A percentile compares a stretch with the other conserved stretches of the same genome.
Evolutionary conservation across 306 rosid species (phyloP).

Genomic region (Herpetospermum pedunculosum): DNA sequence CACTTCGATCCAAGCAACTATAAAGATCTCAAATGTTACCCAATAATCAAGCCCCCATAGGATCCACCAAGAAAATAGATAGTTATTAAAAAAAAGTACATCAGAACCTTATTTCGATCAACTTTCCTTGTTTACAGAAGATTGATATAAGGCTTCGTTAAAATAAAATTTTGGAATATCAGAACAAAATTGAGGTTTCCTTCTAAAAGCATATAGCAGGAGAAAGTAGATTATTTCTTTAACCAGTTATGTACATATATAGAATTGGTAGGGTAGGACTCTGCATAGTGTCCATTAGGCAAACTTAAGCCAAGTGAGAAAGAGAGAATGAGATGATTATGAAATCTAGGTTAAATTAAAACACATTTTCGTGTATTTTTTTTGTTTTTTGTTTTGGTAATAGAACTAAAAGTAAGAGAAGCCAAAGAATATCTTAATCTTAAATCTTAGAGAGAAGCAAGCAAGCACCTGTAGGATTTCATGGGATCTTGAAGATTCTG

Average conservation of each 20-base stretch:
- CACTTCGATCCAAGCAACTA: neutral
- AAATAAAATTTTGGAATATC: neutral
- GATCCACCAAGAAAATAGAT: neutral
- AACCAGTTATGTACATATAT: neutral
- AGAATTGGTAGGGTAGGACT: neutral
- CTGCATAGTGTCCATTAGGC: neutral
- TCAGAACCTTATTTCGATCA: neutral
- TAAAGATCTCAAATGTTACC: neutral
- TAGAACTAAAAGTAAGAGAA: neutral
- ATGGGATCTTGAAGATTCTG: slow-evolving; percentile 29
- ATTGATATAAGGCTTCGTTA: neutral
- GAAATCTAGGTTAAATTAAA: neutral
- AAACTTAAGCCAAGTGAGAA: neutral
- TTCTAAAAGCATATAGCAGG: neutral
- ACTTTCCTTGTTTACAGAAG: neutral
- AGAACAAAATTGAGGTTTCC: neutral
- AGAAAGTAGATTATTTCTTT: neutral
- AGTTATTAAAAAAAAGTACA: neutral
- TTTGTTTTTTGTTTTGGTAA: no score
- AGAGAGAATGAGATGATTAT: neutral
- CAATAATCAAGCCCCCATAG: neutral
- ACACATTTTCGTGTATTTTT: neutral
- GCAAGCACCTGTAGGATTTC: slow-evolving; percentile 47
- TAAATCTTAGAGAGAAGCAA: neutral
- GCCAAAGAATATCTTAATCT: neutral